Conservation (phyloP, 345 rosid species). For the Trapa incisa region DNA sequence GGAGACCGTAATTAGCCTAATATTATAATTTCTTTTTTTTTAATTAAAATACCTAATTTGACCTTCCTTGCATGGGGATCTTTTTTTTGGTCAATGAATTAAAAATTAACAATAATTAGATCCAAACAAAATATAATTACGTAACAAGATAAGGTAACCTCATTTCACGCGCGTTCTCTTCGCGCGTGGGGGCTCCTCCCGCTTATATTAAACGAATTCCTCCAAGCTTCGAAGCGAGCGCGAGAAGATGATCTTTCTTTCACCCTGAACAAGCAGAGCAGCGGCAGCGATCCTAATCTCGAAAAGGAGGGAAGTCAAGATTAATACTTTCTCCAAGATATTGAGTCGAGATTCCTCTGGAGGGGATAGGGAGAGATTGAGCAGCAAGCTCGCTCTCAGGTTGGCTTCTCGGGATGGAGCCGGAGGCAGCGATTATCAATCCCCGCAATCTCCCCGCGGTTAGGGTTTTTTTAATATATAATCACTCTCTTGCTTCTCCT, state of each 20-base stretch:
- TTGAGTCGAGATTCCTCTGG: neutral
- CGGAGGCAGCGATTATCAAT: slow-evolving; percentile 31
- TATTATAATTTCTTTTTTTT: too few species aligned
- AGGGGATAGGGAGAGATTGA: neutral
- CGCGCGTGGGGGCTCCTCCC: neutral
- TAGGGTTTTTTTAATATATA: neutral
- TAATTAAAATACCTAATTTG: too few species aligned
- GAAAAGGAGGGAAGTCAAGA: neutral
- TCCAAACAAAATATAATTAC: too few species aligned
- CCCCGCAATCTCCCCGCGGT: slow-evolving; percentile 32
- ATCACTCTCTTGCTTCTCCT: neutral
- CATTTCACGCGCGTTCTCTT: neutral
- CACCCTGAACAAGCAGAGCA: neutral
- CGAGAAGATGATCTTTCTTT: neutral
- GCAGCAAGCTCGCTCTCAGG: neutral
- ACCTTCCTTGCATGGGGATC: too few species aligned
- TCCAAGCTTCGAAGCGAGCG: neutral
- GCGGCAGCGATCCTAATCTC: neutral
- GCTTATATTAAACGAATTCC: neutral
- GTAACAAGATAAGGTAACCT: too few species aligned
- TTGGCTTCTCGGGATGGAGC: slow-evolving; percentile 18
- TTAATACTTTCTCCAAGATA: neutral
- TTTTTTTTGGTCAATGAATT: too few species aligned
- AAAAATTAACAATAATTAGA: too few species aligned
- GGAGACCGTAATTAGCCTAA: too few species aligned